Percentiles rank a stretch among this genome's conserved stretches.
Conservation (phyloP, 352 stramenopile genomes). For the Globisporangium nunn region DNA sequence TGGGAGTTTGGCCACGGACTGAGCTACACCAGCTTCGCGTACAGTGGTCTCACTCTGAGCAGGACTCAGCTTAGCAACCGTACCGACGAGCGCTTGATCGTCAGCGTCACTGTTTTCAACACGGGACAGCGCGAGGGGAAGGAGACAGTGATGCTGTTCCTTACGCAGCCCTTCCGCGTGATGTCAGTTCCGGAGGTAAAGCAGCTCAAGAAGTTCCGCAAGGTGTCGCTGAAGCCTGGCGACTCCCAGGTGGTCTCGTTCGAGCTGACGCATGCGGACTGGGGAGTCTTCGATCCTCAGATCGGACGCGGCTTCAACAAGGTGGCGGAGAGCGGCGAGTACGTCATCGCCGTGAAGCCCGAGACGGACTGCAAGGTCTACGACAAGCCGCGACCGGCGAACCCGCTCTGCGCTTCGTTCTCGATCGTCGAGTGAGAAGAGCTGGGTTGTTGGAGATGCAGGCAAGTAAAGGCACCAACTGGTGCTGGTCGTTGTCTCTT, state of each 20-base stretch:
- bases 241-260: slow-evolving; percentile 33
- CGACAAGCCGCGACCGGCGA: slow-evolving; percentile 19
- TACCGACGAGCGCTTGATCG: slow-evolving; percentile 18
- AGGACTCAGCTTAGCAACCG: slow-evolving; percentile 15
- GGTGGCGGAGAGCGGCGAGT: slow-evolving; percentile 60
- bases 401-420: slow-evolving; percentile 42
- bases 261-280: slow-evolving; percentile 41
- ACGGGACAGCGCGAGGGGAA: slow-evolving; percentile 46
- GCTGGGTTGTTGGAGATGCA: not conserved
- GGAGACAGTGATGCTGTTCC: slow-evolving; percentile 73
- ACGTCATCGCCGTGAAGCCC: slow-evolving; percentile 60
- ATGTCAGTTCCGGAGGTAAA: slow-evolving; percentile 74
- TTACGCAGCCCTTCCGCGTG: slow-evolving; percentile 52
- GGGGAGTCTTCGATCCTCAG: slow-evolving; percentile 55
- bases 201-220: slow-evolving; percentile 73
- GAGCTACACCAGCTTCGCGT: slow-evolving; percentile 66
- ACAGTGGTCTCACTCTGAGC: slow-evolving; percentile 35
- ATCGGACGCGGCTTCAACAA: slow-evolving; percentile 52
- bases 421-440: slow-evolving; percentile 10
- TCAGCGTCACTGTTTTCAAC: slow-evolving; percentile 64
- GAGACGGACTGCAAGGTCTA: slow-evolving; percentile 72
- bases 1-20: slow-evolving; percentile 62
- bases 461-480: not conserved
- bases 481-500: not conserved
- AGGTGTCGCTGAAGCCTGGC: slow-evolving; percentile 49